Base-by-base conservation (phyloP, 2,329 filamentous ascomycete genomes). In the Monosporascus sp. region DNA sequence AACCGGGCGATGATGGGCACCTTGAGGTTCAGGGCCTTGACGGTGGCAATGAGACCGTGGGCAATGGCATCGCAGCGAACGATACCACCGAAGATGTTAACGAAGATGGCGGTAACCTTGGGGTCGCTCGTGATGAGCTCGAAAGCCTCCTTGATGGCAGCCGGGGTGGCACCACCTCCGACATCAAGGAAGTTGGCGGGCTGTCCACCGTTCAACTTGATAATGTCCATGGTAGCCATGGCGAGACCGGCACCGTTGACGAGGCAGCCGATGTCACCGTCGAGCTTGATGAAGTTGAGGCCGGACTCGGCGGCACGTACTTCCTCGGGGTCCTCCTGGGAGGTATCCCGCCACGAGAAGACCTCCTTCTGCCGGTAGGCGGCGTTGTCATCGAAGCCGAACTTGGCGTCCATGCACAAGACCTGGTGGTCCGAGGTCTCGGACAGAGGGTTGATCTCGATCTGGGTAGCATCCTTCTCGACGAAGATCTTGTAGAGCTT, bases 151-250 rank as follows among this genome's bases (percentile, higher is more conserved):
- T 91, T 90, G 77, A 99, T 99, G 66, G 94, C 94, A 62, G 92
- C 88, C 37, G 94, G 92, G 56, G 94, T 99, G 63, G 94, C 94
- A 80, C 94, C 94, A 72, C 94, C 94, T 69, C 94, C 94, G 64
- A 99, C 94, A 72, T 99, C 94, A 65, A 99, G 82, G 86, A 99
- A 99, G 85, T 99, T 99, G 65, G 94, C 94, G 58, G 94, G 94
- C 69, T 84, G 80, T 60, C 94, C 94, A 65, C 94, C 94, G 78
- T 97, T 99, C 59, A 99, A 84, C 85, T 99, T 97, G 84, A 99
- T 99, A 75, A 99, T 97, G 75, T 99, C 94, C 94, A 99, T 99
- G 72, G 94, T 99, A 59, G 94, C 94, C 94, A 99, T 99, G 76
- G 94, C 94, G 63, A 99, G 88, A 79, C 94, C 94, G 67, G 94